Conservation (phyloP, 306 rosid genomes). For the apple (Malus domestica) region DNA sequence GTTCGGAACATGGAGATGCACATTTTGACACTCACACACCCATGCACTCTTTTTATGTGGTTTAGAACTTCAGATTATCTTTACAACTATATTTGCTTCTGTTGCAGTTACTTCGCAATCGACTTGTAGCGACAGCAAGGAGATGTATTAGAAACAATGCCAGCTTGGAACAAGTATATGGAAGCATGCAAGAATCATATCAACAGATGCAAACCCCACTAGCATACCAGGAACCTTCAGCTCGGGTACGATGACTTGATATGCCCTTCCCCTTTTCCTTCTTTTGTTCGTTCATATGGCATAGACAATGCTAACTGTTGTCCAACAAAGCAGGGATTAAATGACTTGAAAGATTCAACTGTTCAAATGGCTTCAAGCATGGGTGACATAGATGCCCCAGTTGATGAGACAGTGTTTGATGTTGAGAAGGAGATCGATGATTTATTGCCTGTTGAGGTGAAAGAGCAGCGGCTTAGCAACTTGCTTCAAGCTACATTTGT, state of each 20-base stretch:
- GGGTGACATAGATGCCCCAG: slow-evolving; percentile 36
- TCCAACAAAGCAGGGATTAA: slow-evolving; percentile 45
- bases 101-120: slow-evolving; percentile 51
- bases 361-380: slow-evolving; percentile 48
- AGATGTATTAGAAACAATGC: slow-evolving; percentile 44
- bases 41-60: background rate
- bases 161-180: slow-evolving; percentile 62
- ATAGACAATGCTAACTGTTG: background rate
- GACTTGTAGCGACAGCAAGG: slow-evolving; percentile 48
- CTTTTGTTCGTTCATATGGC: background rate
- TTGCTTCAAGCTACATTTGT: slow-evolving; percentile 69
- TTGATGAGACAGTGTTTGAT: slow-evolving; percentile 59
- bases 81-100: slow-evolving; percentile 5
- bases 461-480: slow-evolving; percentile 80
- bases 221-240: slow-evolving; percentile 41
- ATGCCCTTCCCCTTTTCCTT: background rate
- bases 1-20: background rate
- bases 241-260: slow-evolving; percentile 31
- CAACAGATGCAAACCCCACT: slow-evolving; percentile 68
- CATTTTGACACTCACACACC: background rate
- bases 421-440: slow-evolving; percentile 69
- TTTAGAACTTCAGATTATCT: background rate
- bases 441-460: slow-evolving; percentile 70
- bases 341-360: slow-evolving; percentile 55
- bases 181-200: slow-evolving; percentile 67